Percentiles rank a stretch among this genome's conserved stretches.
Conservation (phyloP, 2,329 filamentous ascomycete genomes). For the Thelonectria blattea region DNA sequence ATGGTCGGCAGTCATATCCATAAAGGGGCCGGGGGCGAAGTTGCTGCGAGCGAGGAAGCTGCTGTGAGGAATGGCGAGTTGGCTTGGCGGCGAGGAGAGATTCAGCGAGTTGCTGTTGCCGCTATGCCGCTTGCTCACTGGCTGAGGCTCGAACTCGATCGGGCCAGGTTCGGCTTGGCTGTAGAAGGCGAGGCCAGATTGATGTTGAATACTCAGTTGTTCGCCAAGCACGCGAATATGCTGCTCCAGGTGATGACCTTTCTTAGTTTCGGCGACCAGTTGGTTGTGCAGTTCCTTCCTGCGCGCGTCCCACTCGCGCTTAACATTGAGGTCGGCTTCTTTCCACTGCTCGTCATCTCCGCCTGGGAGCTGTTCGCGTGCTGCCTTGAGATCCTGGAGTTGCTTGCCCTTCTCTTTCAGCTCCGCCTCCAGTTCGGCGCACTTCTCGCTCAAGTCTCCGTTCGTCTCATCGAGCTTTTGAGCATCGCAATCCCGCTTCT, state of each 20-base stretch:
- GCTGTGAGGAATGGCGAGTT: slow-evolving; percentile 48
- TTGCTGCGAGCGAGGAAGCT: slow-evolving; percentile 56
- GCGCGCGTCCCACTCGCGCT: slow-evolving; percentile 61
- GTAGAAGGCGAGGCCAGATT: slow-evolving; percentile 52
- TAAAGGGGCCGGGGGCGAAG: slow-evolving; percentile 61
- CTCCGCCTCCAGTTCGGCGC: slow-evolving; percentile 71
- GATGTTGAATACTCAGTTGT: slow-evolving; percentile 53
- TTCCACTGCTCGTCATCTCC: slow-evolving; percentile 65
- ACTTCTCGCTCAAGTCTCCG: slow-evolving; percentile 67
- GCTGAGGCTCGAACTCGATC: slow-evolving; percentile 54
- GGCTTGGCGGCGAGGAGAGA: slow-evolving; percentile 47
- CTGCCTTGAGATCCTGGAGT: slow-evolving; percentile 76
- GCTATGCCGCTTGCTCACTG: slow-evolving; percentile 52
- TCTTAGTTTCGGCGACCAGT: slow-evolving; percentile 55
- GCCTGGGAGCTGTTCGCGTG: slow-evolving; percentile 67
- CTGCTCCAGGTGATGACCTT: slow-evolving; percentile 53
- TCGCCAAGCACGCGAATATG: slow-evolving; percentile 54
- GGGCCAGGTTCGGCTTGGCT: slow-evolving; percentile 52
- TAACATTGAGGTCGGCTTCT: slow-evolving; percentile 57
- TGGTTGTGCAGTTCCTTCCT: slow-evolving; percentile 60
- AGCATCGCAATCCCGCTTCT: slow-evolving; percentile 59
- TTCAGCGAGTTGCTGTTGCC: slow-evolving; percentile 54
- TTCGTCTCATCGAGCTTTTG: slow-evolving; percentile 62
- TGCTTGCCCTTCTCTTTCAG: slow-evolving; percentile 70
- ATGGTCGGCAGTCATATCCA: slow-evolving; percentile 52